Evolutionary conservation across 805 yeast species (phyloP), one percentile per base, ranked within the genome.

Genomic region (Starmerella stigmatis): DNA sequence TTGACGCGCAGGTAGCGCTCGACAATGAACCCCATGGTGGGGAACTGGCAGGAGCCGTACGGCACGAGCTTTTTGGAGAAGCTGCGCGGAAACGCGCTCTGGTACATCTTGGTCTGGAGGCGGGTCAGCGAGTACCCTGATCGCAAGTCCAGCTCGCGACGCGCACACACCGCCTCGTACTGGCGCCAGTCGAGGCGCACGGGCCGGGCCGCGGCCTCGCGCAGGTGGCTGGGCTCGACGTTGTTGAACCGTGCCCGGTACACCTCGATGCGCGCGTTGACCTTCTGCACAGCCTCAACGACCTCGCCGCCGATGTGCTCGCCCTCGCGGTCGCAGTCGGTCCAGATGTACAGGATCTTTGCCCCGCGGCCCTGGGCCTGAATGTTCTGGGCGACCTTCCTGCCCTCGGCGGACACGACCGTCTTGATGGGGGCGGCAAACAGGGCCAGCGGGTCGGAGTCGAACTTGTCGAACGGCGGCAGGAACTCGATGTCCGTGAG

Each of bases 251-350:
- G 74, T 2, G 95, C 94, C 42, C 99, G 66, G 69, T 74, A 77
- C 3, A 80, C 68, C 26, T 71, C 69, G 34, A 86, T 57, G 2
- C 64, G 51, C 1, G 63, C 54, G 57, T 81, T 80, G 6, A 63
- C 66, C 50, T 68, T 69, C 41, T 60, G 59, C 0, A 94, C 96
- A n/a, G 78, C 79, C 43, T 77, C 71, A 28, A 75, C 70, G 13
- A 94, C 76, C 56, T 88, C 95, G 66, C 71, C 76, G 0, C 96
- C 97, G 46, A 88, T 88, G 61, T 78, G 81, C 61, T 88, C 97
- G 2, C 97, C 97, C 60, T 88, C 97, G 29, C 96, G 69, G 70
- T 88, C 97, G 64, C 98, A 92, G 71, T 92, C 99, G 0, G 98
- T 92, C 97, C 98, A 92, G 7, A 92, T 85, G 83, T 86, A 84